Evolutionary conservation across 306 rosid genomes (phyloP), one percentile per base, ranked within the genome.

Genomic region (Trichosanthes truncata): DNA sequence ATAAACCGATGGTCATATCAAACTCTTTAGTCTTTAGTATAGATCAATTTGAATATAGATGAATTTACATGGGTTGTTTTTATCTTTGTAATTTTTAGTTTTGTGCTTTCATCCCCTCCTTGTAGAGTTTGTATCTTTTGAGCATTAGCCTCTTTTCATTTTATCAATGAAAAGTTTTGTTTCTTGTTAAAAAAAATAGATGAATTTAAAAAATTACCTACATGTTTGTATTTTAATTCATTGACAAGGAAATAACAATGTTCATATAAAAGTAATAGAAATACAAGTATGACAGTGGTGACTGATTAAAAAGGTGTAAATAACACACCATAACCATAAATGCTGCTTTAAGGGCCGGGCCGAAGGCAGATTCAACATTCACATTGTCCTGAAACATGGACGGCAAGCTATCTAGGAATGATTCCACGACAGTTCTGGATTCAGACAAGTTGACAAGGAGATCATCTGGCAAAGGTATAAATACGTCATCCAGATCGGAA

Each of bases 381-480:
- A 83, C 79, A 77, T 96, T 96, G 85, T 91, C 97, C 83, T 86
- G 92, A 82, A 96, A 96, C 99, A 96, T 93, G 81, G 97, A 86
- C 5, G 99, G 98, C 86, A 96, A 86, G 90, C 94, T 91, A 85
- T 96, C 99, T 48, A 93, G 93, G 87, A 96, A 96, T 79, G 88
- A 55, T 83, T 96, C 98, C 79, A 93, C 99, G 78, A 96, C 99
- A 83, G 84, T 85, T 90, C 94, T 93, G 76, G 99, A 96, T 89
- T 96, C 99, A 46, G 99, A 96, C 73, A 96, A 87, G 86, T 96
- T 96, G 80, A 96, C 99, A 82, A 96, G 94, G 74, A 96, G 97
- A 87, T 96, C 99, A 83, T 96, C 99, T 72, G 98, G 99, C 80
- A 96, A 88, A n/a, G 99, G 99, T 79, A 96, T 84, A 89, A 96